phyloP scores from a whole-genome alignment of 108 stramenopile genomes.

The Cylindrotheca fusiformis region DNA sequence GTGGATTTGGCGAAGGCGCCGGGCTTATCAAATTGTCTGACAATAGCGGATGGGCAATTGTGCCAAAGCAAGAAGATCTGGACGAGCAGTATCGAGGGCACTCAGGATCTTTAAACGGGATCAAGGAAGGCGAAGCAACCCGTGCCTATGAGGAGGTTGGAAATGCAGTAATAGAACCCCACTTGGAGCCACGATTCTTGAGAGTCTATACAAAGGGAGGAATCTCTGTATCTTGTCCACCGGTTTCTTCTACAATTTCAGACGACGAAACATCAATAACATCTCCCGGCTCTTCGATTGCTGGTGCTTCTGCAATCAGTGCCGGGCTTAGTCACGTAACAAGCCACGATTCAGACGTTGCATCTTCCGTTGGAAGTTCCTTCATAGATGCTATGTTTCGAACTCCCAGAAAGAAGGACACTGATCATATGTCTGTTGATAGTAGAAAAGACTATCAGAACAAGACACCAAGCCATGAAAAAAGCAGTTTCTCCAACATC shows the following conservation, averaged over 20 bases:
- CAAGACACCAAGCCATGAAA: slow-evolving; percentile 11
- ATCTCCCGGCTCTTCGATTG: slow-evolving; percentile 29
- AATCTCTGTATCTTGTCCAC: slow-evolving; percentile 58
- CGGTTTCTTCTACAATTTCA: slow-evolving; percentile 19
- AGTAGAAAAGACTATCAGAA: slow-evolving; percentile 3
- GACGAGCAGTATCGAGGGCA: slow-evolving; percentile 51
- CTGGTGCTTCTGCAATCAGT: slow-evolving; percentile 10
- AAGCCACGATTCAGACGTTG: slow-evolving; percentile 49
- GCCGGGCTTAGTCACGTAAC: slow-evolving; percentile 1
- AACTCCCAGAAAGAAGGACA: slow-evolving; percentile 43
- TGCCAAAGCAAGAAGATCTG: slow-evolving; percentile 66
- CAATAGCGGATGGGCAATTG: slow-evolving; percentile 84
- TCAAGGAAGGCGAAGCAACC: slow-evolving; percentile 42
- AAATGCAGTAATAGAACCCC: slow-evolving; percentile 53
- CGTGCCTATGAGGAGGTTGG: slow-evolving; percentile 78
- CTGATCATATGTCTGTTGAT: slow-evolving; percentile 15
- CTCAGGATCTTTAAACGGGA: slow-evolving; percentile 20
- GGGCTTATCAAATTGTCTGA: slow-evolving; percentile 80
- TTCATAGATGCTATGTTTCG: slow-evolving; percentile 64
- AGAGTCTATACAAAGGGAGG: slow-evolving; percentile 59
- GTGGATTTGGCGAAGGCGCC: slow-evolving; percentile 64
- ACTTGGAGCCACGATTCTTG: slow-evolving; percentile 44
- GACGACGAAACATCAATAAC: slow-evolving; percentile 44
- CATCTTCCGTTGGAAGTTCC: slow-evolving; percentile 58
- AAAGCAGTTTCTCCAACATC: slow-evolving; percentile 15